Base-by-base conservation (phyloP, 192 early-diverging fungal genomes). In the Backusella macrospora region DNA sequence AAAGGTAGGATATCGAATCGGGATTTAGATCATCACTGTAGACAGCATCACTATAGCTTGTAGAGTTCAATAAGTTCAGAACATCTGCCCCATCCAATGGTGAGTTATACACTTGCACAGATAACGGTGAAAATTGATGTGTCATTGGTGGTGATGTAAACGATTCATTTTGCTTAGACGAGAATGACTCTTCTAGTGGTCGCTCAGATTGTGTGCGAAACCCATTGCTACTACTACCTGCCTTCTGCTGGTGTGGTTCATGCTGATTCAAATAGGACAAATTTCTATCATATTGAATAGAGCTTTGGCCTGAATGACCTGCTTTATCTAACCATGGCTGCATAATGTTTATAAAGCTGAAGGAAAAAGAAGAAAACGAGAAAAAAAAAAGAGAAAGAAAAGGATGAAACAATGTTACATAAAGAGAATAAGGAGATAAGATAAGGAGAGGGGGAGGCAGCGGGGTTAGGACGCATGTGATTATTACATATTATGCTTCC, bases 81-180 rank as follows among this genome's bases (percentile, higher is more conserved):
- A 80, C 67, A 38, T 77, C 76, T n/a, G 37, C 66, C 16, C 75
- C 79, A 14, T 80, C 79, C 1, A 44, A 16, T 43, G 59, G 26
- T 12, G 68, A 29, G 0, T 45, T 16, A 8, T 26, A 23, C 6
- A 45, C 38, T 23, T 68, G 43, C 34, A 26, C 18, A 13, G 29
- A 38, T n/a, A 39, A 5, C n/a, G 38, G 39, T 66, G 37, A 43
- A 21, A 66, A 43, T 38, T 6, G 64, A 40, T 39, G 38, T 18
- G 34, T 63, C 16, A 65, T 65, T 10, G 16, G 37, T n/a, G 63
- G 16, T 65, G 38, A n/a, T 39, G 4, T 38, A 18, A n/a, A 65
- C 34, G 6, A 13, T 38, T 63, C 18, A 21, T 63, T 63, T 63
- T 34, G 63, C 29, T 65, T 34, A 39, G 38, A 38, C 5, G 14